These are phyloP conservation scores for Ceratocystis albifundus DNA, from an alignment of 2,329 filamentous ascomycete genomes.

Conservation along the genomic window DNA sequence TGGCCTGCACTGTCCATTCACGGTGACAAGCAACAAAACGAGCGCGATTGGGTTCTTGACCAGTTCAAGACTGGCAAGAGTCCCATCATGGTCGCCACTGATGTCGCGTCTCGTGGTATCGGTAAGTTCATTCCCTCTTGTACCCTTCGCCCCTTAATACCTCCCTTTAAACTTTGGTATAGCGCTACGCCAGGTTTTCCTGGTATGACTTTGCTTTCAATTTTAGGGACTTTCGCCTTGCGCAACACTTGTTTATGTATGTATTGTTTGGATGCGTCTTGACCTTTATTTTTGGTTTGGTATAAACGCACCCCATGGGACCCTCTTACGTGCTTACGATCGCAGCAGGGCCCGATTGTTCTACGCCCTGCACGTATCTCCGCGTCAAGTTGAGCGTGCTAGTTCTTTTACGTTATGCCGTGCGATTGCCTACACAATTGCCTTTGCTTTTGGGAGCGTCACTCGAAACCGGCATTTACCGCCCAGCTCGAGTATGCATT, in stretches of 20 bases:
- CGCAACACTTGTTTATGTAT: slow-evolving; percentile 64
- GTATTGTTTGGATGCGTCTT: slow-evolving; percentile 14
- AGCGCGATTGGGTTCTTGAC: slow-evolving; percentile 98
- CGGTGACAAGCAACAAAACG: slow-evolving; percentile 98
- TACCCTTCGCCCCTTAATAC: slow-evolving; percentile 29
- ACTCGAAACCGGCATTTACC: slow-evolving; percentile 1
- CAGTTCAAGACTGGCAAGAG: slow-evolving; percentile 99
- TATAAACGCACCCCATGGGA: slow-evolving; percentile 30
- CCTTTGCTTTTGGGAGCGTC: slow-evolving; percentile 15
- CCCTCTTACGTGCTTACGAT: slow-evolving; percentile 19
- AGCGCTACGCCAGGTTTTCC: slow-evolving; percentile 45
- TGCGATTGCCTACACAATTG: slow-evolving; percentile 18
- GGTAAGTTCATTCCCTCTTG: slow-evolving; percentile 63
- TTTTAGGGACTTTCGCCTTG: slow-evolving; percentile 78
- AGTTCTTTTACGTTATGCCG: slow-evolving; percentile 22
- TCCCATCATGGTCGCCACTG: slow-evolving; percentile 99
- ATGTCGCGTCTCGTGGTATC: slow-evolving; percentile 99
- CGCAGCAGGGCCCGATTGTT: slow-evolving; percentile 10
- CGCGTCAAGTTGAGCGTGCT: slow-evolving; percentile 21
- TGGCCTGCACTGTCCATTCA: slow-evolving; percentile 98
- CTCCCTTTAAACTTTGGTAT: slow-evolving; percentile 27
- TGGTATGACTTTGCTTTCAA: slow-evolving; percentile 80
- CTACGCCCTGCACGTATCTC: slow-evolving; percentile 14
- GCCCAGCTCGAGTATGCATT: slow-evolving; percentile 7
- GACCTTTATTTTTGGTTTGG: slow-evolving; percentile 49